Conservation (phyloP, 805 yeast species). For the Nakazawaea siamensis region DNA sequence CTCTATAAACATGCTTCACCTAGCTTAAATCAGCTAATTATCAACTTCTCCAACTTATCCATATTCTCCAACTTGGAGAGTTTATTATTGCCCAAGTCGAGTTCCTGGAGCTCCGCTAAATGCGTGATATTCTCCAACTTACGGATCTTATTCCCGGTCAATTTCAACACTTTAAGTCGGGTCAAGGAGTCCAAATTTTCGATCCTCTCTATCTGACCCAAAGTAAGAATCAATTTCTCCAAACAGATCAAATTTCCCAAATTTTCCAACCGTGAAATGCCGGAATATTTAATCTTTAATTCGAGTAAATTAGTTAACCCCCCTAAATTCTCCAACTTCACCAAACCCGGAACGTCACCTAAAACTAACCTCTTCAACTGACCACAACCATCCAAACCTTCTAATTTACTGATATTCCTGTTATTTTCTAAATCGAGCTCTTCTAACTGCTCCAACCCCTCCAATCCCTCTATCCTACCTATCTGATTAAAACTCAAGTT, state of each 20-base stretch:
- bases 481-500: conserved; percentile 79
- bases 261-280: conserved; percentile 57
- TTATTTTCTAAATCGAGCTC: conserved; percentile 90
- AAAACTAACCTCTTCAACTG: conserved; percentile 5
- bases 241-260: conserved; percentile 52
- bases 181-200: conserved; percentile 72
- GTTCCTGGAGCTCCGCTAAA: conserved; percentile 53
- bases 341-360: conserved; percentile 22
- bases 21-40: neutral
- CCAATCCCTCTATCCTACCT: conserved; percentile 50
- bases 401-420: conserved; percentile 64
- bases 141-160: conserved; percentile 75
- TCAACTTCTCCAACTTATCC: conserved; percentile 54
- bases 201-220: conserved; percentile 68
- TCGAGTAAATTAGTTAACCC: conserved; percentile 49
- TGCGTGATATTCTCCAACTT: conserved; percentile 72
- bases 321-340: conserved; percentile 53
- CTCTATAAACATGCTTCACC: neutral
- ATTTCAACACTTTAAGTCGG: conserved; percentile 75
- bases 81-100: conserved; percentile 77
- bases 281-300: conserved; percentile 61
- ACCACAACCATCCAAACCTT: conserved; percentile 3
- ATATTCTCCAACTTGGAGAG: conserved; percentile 57
- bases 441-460: conserved; percentile 49
- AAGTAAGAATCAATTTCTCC: conserved; percentile 76